Percentiles rank a stretch among this genome's conserved stretches.
Evolutionary conservation across 2,329 filamentous ascomycete genomes (phyloP).

Genomic region (Lachnum nothofagi): DNA sequence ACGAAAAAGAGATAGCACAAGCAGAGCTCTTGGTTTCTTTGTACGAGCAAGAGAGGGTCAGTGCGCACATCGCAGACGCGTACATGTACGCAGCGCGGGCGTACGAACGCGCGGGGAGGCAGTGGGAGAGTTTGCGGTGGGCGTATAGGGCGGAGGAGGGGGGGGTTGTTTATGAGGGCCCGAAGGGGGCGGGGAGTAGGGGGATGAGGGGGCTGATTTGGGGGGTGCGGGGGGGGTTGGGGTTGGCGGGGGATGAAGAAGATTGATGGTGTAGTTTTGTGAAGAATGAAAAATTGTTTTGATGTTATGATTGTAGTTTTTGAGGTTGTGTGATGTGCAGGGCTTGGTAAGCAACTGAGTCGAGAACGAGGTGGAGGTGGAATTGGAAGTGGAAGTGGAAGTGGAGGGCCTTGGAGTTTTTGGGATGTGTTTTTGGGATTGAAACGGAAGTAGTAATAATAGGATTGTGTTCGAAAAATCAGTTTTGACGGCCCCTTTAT

Average conservation of each 20-base stretch:
- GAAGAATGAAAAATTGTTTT: too few relatives aligned
- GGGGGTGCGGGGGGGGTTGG: constrained; percentile 1
- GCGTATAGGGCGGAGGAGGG: constrained; percentile 11
- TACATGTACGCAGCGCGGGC: constrained; percentile 36
- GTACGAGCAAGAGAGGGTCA: constrained; percentile 34
- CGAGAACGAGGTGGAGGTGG: too few relatives aligned
- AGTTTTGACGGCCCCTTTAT: too few relatives aligned
- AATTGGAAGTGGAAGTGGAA: too few relatives aligned
- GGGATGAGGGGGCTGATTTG: constrained; percentile 5
- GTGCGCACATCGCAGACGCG: constrained; percentile 32
- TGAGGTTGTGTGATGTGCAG: too few relatives aligned
- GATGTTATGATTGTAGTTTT: too few relatives aligned
- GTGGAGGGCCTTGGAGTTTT: too few relatives aligned
- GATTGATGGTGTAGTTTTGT: too few relatives aligned
- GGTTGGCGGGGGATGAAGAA: constrained; percentile 3
- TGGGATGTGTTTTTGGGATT: too few relatives aligned
- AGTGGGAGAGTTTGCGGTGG: constrained; percentile 7
- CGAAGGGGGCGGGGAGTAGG: constrained; percentile 1
- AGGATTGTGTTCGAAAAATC: too few relatives aligned
- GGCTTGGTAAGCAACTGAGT: too few relatives aligned
- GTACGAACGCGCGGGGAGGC: constrained; percentile 32
- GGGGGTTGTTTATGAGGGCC: constrained; percentile 7
- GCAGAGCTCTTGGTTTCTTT: constrained; percentile 36
- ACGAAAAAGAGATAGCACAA: constrained; percentile 25
- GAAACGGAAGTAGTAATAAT: too few relatives aligned